These are phyloP conservation scores for Prunus mira DNA, from an alignment of 306 rosid genomes.

Conservation along the genomic window DNA sequence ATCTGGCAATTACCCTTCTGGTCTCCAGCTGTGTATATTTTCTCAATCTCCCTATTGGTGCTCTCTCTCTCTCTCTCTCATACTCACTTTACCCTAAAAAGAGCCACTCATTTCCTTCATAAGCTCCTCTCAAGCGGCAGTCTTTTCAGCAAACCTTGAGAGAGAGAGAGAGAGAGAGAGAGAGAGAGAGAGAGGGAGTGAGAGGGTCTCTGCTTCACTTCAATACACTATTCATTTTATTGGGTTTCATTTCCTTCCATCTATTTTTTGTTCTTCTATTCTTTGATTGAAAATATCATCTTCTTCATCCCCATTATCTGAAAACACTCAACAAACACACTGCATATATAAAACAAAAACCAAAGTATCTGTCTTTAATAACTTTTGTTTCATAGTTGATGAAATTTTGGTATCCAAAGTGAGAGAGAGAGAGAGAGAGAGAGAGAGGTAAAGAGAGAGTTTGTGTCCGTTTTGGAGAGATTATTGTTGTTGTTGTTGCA, in stretches of 20 bases:
- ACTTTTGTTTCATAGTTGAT: background rate
- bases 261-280: conserved; percentile 18
- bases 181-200: conserved; percentile 19
- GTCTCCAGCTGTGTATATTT: conserved; percentile 16
- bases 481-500: conserved; percentile 15
- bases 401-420: background rate
- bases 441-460: background rate
- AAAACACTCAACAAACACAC: conserved; percentile 1
- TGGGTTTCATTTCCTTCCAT: conserved; percentile 30
- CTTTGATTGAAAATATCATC: background rate
- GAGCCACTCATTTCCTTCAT: conserved; percentile 63
- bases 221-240: conserved; percentile 13
- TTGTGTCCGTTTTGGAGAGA: background rate
- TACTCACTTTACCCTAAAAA: conserved; percentile 49
- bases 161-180: conserved; percentile 20
- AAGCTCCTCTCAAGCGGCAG: conserved; percentile 45
- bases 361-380: background rate
- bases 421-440: background rate
- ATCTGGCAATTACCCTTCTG: conserved; percentile 29
- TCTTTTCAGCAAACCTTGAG: conserved; percentile 43
- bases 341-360: background rate
- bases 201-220: conserved; percentile 8
- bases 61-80: conserved; percentile 30
- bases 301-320: conserved; percentile 7
- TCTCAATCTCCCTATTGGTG: conserved; percentile 30